phyloP scores from a whole-genome alignment of 495 filamentous ascomycete species.

The Trichoderma reesei region DNA sequence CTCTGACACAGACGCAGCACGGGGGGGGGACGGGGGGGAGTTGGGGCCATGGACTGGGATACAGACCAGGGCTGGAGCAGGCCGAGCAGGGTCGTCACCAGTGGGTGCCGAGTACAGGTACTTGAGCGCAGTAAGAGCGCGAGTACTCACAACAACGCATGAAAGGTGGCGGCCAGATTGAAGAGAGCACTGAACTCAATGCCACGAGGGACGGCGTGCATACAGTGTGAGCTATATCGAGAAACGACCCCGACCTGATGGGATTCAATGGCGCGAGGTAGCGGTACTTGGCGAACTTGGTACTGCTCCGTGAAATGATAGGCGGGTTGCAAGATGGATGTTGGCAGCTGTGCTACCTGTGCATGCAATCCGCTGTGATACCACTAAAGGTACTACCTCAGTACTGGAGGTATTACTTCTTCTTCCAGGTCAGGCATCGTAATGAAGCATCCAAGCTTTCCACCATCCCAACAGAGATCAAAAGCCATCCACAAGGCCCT shows the following conservation, averaged over 20 bases:
- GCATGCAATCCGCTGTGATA: too few species aligned
- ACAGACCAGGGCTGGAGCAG: not conserved
- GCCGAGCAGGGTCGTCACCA: not conserved
- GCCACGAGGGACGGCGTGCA: too few species aligned
- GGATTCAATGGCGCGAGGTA: not conserved
- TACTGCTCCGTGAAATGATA: not conserved
- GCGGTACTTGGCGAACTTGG: not conserved
- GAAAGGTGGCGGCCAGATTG: not conserved
- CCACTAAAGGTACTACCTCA: too few species aligned
- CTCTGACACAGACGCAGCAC: not conserved
- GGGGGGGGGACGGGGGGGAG: not conserved
- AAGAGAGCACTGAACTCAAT: too few species aligned
- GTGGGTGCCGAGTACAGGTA: not conserved
- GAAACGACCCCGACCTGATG: not conserved
- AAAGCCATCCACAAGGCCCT: not conserved
- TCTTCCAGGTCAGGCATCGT: too few species aligned
- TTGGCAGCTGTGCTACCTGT: too few species aligned
- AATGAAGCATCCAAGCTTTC: too few species aligned
- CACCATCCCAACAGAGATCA: not conserved
- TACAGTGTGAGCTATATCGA: too few species aligned
- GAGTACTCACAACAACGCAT: not conserved
- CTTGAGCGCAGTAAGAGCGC: not conserved
- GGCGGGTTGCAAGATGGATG: not conserved
- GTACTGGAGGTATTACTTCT: too few species aligned
- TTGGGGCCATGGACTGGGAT: not conserved